A percentile compares a stretch with the other conserved stretches of the same genome.
phyloP scores from a whole-genome alignment of 1,284 basidiomycete species.

The Sporisorium iseilematis-ciliati region DNA sequence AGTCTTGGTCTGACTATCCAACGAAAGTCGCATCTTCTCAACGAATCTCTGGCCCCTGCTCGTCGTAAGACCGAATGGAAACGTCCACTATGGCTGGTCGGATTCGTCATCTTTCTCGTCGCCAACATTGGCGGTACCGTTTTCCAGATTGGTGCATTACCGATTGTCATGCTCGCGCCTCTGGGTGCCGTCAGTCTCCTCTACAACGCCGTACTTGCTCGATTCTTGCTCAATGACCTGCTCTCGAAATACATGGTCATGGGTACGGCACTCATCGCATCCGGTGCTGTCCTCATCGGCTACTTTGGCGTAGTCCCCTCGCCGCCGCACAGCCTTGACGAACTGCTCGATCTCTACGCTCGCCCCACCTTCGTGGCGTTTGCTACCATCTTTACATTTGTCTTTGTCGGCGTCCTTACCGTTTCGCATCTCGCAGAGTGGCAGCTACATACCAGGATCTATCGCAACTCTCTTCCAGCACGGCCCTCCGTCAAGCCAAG shows the following conservation, averaged over 20 bases:
- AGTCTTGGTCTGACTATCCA: slow-evolving; percentile 91
- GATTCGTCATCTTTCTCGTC: slow-evolving; percentile 77
- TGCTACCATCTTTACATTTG: slow-evolving; percentile 76
- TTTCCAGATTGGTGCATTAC: slow-evolving; percentile 91
- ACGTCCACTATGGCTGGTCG: slow-evolving; percentile 71
- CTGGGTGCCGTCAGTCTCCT: slow-evolving; percentile 90
- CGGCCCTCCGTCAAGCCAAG: slow-evolving; percentile 25
- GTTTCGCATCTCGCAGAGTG: slow-evolving; percentile 65
- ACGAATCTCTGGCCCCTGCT: slow-evolving; percentile 78
- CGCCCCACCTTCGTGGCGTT: slow-evolving; percentile 83
- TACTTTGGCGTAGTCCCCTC: slow-evolving; percentile 94
- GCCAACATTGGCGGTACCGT: slow-evolving; percentile 93
- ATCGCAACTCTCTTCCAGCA: slow-evolving; percentile 24
- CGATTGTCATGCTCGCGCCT: slow-evolving; percentile 73
- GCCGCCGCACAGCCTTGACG: slow-evolving; percentile 86
- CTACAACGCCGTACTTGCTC: slow-evolving; percentile 94
- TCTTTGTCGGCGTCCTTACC: slow-evolving; percentile 74
- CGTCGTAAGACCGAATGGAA: slow-evolving; percentile 58
- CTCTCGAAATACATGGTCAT: slow-evolving; percentile 87
- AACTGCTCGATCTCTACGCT: slow-evolving; percentile 82
- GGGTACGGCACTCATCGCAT: slow-evolving; percentile 87
- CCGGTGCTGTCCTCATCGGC: slow-evolving; percentile 89
- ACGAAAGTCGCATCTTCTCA: slow-evolving; percentile 90
- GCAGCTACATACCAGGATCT: slow-evolving; percentile 60
- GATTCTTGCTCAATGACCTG: slow-evolving; percentile 84